Percentiles rank a stretch among this genome's conserved stretches.
phyloP scores from a whole-genome alignment of 495 filamentous ascomycete genomes.

The Rusavskia elegans region DNA sequence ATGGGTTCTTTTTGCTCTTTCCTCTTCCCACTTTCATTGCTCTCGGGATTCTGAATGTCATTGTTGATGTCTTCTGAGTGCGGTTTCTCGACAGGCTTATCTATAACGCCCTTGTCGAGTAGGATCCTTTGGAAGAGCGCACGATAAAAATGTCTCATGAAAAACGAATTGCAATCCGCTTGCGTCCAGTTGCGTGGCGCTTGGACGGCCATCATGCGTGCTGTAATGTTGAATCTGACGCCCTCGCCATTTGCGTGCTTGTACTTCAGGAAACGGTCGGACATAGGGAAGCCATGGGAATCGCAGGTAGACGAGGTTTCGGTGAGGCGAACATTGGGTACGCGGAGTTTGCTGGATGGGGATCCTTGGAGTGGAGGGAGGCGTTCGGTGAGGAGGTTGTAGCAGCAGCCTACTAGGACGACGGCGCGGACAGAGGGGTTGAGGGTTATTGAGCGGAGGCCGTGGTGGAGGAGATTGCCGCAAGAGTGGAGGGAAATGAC shows the following conservation, averaged over 20 bases:
- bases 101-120: conserved; percentile 60
- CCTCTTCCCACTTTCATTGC: conserved; percentile 22
- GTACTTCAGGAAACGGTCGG: conserved; percentile 47
- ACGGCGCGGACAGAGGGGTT: conserved; percentile 76
- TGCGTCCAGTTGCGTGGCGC: conserved; percentile 83
- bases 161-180: conserved; percentile 68
- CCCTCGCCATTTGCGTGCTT: conserved; percentile 36
- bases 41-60: conserved; percentile 2
- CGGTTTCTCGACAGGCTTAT: conserved; percentile 25
- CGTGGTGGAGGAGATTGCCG: conserved; percentile 92
- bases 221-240: conserved; percentile 82
- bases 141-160: conserved; percentile 86
- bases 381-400: conserved; percentile 87
- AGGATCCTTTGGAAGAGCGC: conserved; percentile 83
- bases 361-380: conserved; percentile 68
- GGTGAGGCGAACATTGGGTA: conserved; percentile 35
- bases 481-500: conserved; percentile 93
- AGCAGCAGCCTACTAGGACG: conserved; percentile 93
- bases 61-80: not conserved
- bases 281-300: conserved; percentile 88
- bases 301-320: conserved; percentile 49
- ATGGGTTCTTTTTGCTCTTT: conserved; percentile 43
- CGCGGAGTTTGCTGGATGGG: conserved; percentile 40
- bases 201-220: conserved; percentile 92
- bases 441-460: conserved; percentile 64